Conservation (phyloP, 345 rosid genomes). For the Lenwebbia sp. region DNA sequence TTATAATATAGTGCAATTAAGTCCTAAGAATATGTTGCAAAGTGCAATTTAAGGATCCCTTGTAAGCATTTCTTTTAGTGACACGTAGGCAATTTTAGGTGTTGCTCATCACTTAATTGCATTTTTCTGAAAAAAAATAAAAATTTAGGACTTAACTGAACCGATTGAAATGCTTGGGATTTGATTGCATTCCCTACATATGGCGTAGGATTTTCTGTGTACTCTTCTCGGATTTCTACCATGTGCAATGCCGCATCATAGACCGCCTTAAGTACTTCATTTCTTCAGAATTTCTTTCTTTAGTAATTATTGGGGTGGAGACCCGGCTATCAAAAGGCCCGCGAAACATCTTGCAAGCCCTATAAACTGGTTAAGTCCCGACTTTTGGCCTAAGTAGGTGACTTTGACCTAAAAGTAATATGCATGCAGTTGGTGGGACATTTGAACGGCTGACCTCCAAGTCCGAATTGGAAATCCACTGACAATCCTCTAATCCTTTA, state of each 20-base stretch:
- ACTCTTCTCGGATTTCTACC: not conserved
- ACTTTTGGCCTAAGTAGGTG: not conserved
- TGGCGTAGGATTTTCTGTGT: not conserved
- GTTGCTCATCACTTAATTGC: not conserved
- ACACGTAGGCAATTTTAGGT: not conserved
- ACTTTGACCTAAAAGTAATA: not conserved
- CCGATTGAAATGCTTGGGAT: not conserved
- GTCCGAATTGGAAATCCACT: not conserved
- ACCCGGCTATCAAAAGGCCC: not conserved
- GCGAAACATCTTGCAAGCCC: not conserved
- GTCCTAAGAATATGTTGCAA: not conserved
- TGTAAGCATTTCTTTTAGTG: not conserved
- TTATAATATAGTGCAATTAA: not conserved
- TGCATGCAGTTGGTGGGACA: rapidly evolving
- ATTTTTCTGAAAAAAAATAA: not conserved
- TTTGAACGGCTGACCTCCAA: not conserved
- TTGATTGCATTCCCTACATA: not conserved
- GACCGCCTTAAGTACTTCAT: not conserved
- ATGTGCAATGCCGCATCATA: not conserved
- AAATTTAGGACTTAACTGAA: not conserved
- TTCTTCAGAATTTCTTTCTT: not conserved
- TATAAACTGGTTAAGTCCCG: not conserved
- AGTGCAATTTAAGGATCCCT: not conserved
- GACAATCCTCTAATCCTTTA: not conserved
- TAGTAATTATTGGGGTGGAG: not conserved